These are phyloP conservation scores for Angophora floribunda DNA, from an alignment of 345 rosid species.

Conservation along the genomic window DNA sequence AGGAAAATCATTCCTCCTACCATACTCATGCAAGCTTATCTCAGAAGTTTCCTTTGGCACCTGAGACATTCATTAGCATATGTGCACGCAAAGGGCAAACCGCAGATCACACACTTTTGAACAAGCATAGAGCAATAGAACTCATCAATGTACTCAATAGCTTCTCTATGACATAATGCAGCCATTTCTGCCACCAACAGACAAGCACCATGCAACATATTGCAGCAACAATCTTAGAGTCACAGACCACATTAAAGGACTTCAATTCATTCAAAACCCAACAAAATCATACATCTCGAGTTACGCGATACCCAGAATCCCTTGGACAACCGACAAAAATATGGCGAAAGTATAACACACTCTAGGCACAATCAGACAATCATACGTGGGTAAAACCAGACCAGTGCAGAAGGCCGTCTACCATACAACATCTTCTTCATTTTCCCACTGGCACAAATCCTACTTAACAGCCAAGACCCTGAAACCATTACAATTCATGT, in stretches of 20 bases:
- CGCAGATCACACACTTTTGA: not conserved
- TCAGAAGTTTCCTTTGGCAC: not conserved
- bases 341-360: not conserved
- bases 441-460: not conserved
- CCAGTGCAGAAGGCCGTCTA: not conserved
- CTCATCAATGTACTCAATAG: not conserved
- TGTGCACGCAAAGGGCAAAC: not conserved
- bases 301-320: not conserved
- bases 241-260: not conserved
- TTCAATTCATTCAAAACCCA: not conserved
- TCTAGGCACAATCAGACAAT: not conserved
- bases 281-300: not conserved
- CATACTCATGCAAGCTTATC: not conserved
- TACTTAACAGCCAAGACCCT: not conserved
- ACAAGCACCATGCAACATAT: not conserved
- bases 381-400: not conserved
- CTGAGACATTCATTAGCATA: not conserved
- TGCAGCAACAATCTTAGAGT: not conserved
- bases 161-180: not conserved
- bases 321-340: not conserved
- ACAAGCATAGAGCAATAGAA: not conserved
- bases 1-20: not conserved
- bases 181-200: not conserved
- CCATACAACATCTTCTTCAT: not conserved
- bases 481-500: not conserved